These are phyloP conservation scores for Galerina sulciceps DNA, from an alignment of 768 basidiomycete genomes.

Conservation along the genomic window DNA sequence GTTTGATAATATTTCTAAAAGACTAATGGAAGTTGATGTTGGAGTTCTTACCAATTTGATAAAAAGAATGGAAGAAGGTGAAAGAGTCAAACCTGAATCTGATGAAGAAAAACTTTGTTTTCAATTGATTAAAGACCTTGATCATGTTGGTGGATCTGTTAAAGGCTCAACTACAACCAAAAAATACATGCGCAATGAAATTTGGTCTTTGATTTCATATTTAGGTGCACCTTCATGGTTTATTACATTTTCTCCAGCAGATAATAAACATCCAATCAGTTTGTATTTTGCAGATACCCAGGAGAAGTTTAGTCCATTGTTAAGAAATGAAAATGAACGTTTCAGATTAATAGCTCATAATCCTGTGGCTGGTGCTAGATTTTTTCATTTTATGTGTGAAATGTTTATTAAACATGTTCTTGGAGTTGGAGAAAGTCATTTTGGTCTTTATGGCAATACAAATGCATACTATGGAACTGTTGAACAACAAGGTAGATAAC, in stretches of 20 bases:
- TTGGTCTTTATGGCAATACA: slow-evolving; percentile 27
- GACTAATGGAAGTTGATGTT: slow-evolving; percentile 26
- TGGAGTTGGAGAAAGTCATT: slow-evolving; percentile 10
- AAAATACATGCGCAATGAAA: slow-evolving; percentile 31
- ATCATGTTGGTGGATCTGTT: slow-evolving; percentile 23
- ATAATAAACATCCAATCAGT: slow-evolving; percentile 27
- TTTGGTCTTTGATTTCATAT: slow-evolving; percentile 31
- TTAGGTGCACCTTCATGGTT: slow-evolving; percentile 31
- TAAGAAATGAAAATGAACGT: slow-evolving; percentile 5
- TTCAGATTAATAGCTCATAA: slow-evolving; percentile 22
- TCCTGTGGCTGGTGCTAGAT: slow-evolving; percentile 34
- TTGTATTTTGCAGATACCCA: slow-evolving; percentile 25
- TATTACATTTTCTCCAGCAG: slow-evolving; percentile 35
- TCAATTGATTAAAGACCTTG: slow-evolving; percentile 26
- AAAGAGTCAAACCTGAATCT: slow-evolving; percentile 23
- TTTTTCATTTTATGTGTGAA: slow-evolving; percentile 34
- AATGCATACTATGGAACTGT: slow-evolving; percentile 27
- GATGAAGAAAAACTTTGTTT: slow-evolving; percentile 24
- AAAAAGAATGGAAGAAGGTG: slow-evolving; percentile 23
- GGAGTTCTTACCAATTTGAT: slow-evolving; percentile 21
- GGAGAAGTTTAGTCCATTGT: slow-evolving; percentile 16
- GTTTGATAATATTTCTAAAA: slow-evolving; percentile 27
- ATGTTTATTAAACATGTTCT: slow-evolving; percentile 28
- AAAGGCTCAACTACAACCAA: slow-evolving; percentile 27
- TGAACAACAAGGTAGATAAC: slow-evolving; percentile 34